Evolutionary conservation across 2,329 filamentous ascomycete species (phyloP).

Genomic region (Orbilia oligospora): DNA sequence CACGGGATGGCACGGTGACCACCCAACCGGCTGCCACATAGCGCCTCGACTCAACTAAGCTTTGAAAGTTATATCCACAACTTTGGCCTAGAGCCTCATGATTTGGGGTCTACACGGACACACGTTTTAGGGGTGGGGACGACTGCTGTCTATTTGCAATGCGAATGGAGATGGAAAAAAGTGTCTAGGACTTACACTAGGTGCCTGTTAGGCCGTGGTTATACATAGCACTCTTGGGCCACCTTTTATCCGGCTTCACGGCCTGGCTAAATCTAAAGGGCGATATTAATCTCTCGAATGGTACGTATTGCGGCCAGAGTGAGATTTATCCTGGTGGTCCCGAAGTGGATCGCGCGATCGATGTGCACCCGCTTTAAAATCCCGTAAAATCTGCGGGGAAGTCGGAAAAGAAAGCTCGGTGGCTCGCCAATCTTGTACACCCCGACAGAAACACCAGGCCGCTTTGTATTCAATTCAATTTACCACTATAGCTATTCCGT

Average conservation of each 20-base stretch:
- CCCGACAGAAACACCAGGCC: background rate
- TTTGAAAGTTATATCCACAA: background rate
- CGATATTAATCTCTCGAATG: slow-evolving; percentile 17
- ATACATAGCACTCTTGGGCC: too few species aligned
- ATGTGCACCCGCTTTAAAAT: slow-evolving; percentile 24
- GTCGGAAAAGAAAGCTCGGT: slow-evolving; percentile 5
- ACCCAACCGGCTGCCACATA: slow-evolving; percentile 3
- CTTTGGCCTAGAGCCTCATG: background rate
- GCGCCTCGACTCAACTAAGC: background rate
- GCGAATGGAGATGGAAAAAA: background rate
- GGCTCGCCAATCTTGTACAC: slow-evolving; percentile 40
- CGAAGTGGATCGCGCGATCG: slow-evolving; percentile 6
- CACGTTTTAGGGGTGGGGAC: background rate
- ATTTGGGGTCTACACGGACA: background rate
- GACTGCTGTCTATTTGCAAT: background rate
- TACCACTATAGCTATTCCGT: background rate
- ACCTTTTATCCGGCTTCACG: slow-evolving; percentile 24
- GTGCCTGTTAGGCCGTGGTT: too few species aligned
- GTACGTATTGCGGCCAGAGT: background rate
- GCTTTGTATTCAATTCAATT: background rate
- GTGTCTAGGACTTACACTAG: too few species aligned
- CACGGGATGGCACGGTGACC: too few species aligned
- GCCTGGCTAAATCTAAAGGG: slow-evolving; percentile 40
- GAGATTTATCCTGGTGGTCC: background rate
- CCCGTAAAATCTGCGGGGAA: slow-evolving; percentile 37